These are phyloP conservation scores for Priceomyces carsonii DNA, from an alignment of 805 yeast genomes.

Conservation along the genomic window DNA sequence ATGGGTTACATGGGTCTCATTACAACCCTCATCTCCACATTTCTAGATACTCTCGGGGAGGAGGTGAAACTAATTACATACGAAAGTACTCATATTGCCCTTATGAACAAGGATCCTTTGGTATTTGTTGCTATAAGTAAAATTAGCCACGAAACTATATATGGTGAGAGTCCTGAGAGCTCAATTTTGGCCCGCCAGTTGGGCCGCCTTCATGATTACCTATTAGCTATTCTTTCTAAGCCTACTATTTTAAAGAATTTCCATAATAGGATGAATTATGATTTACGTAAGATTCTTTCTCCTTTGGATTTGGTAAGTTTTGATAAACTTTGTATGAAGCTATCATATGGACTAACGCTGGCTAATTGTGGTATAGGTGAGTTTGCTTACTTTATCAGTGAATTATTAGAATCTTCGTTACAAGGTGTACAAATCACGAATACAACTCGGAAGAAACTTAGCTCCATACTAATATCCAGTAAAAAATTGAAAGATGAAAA, in stretches of 20 bases:
- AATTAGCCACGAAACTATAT: constrained; percentile 48
- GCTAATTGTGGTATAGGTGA: neutral
- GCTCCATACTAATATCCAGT: constrained; percentile 47
- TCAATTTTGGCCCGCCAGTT: constrained; percentile 50
- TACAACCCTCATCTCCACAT: constrained; percentile 75
- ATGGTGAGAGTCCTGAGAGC: constrained; percentile 25
- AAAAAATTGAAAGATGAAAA: constrained; percentile 18
- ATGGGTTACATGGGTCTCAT: constrained; percentile 77
- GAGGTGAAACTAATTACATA: constrained; percentile 55
- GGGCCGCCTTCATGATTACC: constrained; percentile 69
- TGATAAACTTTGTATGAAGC: constrained; percentile 50
- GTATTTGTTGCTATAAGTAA: constrained; percentile 69
- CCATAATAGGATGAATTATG: constrained; percentile 73
- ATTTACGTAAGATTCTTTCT: constrained; percentile 72
- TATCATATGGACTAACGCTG: constrained; percentile 32
- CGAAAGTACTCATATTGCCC: constrained; percentile 52
- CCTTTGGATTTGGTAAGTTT: constrained; percentile 73
- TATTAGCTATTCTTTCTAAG: constrained; percentile 81
- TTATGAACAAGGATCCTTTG: constrained; percentile 66
- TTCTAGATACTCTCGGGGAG: constrained; percentile 44
- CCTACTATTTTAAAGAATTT: constrained; percentile 73
- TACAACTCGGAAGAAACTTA: constrained; percentile 57
- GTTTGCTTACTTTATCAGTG: constrained; percentile 27
- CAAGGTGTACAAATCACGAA: constrained; percentile 50
- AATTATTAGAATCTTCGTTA: constrained; percentile 28